phyloP scores from a whole-genome alignment of 2,329 filamentous ascomycete genomes.

The Paraphoma chrysanthemicola region DNA sequence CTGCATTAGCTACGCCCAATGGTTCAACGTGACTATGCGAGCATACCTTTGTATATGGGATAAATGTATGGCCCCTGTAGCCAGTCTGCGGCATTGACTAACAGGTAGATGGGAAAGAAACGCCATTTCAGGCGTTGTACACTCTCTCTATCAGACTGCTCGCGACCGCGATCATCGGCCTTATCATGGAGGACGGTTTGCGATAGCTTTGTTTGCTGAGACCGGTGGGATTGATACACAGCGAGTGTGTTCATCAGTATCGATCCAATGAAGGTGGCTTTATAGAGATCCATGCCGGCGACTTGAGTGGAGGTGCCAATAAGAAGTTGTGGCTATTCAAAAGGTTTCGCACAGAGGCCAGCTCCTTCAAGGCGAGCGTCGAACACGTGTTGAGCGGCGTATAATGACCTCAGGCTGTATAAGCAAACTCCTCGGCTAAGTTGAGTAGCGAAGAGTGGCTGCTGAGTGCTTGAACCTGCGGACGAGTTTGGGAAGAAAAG shows the following conservation, averaged over 20 bases:
- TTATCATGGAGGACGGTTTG: conserved; percentile 22
- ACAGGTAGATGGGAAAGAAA: conserved; percentile 54
- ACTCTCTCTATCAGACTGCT: conserved; percentile 33
- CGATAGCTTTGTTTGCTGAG: conserved; percentile 14
- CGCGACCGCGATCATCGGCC: conserved; percentile 30
- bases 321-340: neutral
- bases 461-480: neutral
- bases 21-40: too few species aligned
- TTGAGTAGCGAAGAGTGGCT: neutral
- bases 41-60: conserved; percentile 57
- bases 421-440: neutral
- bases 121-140: conserved; percentile 48
- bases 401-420: neutral
- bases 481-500: neutral
- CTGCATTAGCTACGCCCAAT: too few species aligned
- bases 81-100: conserved; percentile 57
- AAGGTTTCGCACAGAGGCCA: neutral
- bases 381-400: neutral
- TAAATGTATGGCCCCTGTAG: conserved; percentile 60
- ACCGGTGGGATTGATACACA: conserved; percentile 35
- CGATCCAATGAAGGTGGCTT: conserved; percentile 35
- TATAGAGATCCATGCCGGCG: conserved; percentile 40
- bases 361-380: neutral
- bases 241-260: conserved; percentile 35
- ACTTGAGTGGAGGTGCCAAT: neutral